These are phyloP conservation scores for Geopyxis carbonaria DNA, from an alignment of 495 filamentous ascomycete genomes.

Conservation along the genomic window DNA sequence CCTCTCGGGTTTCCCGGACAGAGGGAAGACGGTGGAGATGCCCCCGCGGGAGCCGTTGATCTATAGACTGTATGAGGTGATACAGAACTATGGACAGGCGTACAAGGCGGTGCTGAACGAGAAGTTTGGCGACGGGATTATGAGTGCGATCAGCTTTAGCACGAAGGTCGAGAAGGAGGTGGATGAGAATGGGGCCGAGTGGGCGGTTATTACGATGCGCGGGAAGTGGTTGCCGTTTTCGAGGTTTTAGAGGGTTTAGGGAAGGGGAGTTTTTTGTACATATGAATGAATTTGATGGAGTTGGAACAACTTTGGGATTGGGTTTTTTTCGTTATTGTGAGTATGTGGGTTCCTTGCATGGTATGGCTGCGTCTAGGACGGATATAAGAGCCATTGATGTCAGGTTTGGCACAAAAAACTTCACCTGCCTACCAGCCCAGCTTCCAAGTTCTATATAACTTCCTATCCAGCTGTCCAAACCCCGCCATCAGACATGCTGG, in stretches of 20 bases:
- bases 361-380: too few species aligned
- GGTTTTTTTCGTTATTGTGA: too few species aligned
- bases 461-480: too few species aligned
- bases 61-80: slow-evolving; percentile 87
- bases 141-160: slow-evolving; percentile 89
- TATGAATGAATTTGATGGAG: too few species aligned
- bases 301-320: too few species aligned
- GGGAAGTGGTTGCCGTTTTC: slow-evolving; percentile 64
- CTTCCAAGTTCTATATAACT: too few species aligned
- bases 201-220: slow-evolving; percentile 79
- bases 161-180: slow-evolving; percentile 94
- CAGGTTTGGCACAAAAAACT: too few species aligned
- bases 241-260: slow-evolving; percentile 17
- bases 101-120: slow-evolving; percentile 96
- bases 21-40: slow-evolving; percentile 76
- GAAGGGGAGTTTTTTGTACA: too few species aligned
- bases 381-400: too few species aligned
- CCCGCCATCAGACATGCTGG: too few species aligned
- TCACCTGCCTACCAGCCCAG: too few species aligned
- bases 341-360: too few species aligned
- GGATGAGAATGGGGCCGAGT: slow-evolving; percentile 60
- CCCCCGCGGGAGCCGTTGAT: slow-evolving; percentile 86
- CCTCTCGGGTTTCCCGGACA: slow-evolving; percentile 59
- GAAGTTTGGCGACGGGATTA: slow-evolving; percentile 98
- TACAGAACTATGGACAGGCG: slow-evolving; percentile 95